phyloP scores from a whole-genome alignment of 352 stramenopile species.

The Globisporangium cystogenes region DNA sequence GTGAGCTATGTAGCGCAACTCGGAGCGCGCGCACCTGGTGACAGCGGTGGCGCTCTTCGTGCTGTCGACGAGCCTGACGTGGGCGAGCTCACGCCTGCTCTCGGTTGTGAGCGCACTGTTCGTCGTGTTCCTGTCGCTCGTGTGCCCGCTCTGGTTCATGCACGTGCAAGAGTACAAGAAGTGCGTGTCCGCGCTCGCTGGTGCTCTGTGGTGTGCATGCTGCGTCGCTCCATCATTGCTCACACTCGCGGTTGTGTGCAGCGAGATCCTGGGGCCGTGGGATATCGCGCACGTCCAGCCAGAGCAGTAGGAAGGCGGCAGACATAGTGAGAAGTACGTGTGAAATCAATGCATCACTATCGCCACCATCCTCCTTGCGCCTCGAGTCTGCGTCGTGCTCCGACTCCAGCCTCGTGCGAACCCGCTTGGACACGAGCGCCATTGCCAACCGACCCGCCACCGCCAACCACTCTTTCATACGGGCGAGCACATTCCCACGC shows the following conservation, averaged over 20 bases:
- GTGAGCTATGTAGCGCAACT: conserved; percentile 45
- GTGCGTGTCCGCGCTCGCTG: conserved; percentile 30
- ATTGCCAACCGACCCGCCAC: too few relatives aligned
- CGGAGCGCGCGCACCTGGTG: conserved; percentile 59
- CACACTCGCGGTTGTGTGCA: conserved; percentile 12
- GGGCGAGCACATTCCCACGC: too few relatives aligned
- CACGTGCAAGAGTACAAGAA: conserved; percentile 90
- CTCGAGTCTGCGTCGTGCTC: too few relatives aligned
- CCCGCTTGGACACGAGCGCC: too few relatives aligned
- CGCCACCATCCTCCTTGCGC: too few relatives aligned
- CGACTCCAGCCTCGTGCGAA: too few relatives aligned
- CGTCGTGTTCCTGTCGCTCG: conserved; percentile 78
- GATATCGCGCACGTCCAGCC: conserved; percentile 86
- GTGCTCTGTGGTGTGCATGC: background rate
- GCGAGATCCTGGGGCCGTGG: conserved; percentile 88
- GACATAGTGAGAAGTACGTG: too few relatives aligned
- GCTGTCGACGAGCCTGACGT: conserved; percentile 67
- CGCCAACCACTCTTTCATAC: too few relatives aligned
- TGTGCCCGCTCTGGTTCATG: conserved; percentile 89
- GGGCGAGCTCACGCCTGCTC: conserved; percentile 59
- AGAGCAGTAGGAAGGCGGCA: conserved; percentile 27
- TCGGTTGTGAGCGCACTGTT: conserved; percentile 59
- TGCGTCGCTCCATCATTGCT: too few relatives aligned
- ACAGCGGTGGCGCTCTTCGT: conserved; percentile 68
- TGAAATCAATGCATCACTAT: too few relatives aligned